Evolutionary conservation across 805 yeast genomes (phyloP).

Genomic region (Candida suzukii): DNA sequence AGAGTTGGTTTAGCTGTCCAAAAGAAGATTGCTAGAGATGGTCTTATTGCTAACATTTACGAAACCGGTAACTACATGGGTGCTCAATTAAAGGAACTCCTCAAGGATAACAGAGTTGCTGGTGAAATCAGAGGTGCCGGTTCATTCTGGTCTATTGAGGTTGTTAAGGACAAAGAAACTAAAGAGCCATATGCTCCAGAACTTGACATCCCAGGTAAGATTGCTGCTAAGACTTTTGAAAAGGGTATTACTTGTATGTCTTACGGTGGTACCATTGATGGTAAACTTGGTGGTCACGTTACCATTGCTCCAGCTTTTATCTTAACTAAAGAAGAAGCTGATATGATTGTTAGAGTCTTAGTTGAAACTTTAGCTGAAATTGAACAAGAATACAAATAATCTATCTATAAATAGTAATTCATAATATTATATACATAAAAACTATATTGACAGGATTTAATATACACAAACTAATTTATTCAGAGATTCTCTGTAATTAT

Average conservation of each 20-base stretch:
- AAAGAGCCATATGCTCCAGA: constrained; percentile 39
- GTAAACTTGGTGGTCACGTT: constrained; percentile 31
- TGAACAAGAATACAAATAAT: constrained; percentile 4
- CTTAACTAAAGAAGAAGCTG: constrained; percentile 32
- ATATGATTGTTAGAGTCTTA: constrained; percentile 26
- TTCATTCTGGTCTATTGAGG: constrained; percentile 51
- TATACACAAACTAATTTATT: too few species aligned
- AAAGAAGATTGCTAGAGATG: constrained; percentile 28
- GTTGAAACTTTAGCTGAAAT: constrained; percentile 11
- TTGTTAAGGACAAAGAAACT: constrained; percentile 45
- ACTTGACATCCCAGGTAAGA: constrained; percentile 20
- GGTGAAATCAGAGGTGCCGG: constrained; percentile 63
- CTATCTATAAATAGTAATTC: too few species aligned
- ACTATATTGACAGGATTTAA: too few species aligned
- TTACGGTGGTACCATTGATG: constrained; percentile 33
- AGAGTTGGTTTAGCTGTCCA: constrained; percentile 40
- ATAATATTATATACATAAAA: too few species aligned
- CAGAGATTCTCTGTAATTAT: too few species aligned
- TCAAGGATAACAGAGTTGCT: constrained; percentile 31
- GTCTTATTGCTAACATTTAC: constrained; percentile 33
- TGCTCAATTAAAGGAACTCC: constrained; percentile 25
- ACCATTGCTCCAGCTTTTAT: constrained; percentile 39
- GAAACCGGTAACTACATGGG: constrained; percentile 37
- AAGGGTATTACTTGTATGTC: constrained; percentile 38
- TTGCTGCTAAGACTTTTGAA: constrained; percentile 27